These are phyloP conservation scores for Nematodospora valgi DNA, from an alignment of 805 yeast genomes.

Conservation along the genomic window DNA sequence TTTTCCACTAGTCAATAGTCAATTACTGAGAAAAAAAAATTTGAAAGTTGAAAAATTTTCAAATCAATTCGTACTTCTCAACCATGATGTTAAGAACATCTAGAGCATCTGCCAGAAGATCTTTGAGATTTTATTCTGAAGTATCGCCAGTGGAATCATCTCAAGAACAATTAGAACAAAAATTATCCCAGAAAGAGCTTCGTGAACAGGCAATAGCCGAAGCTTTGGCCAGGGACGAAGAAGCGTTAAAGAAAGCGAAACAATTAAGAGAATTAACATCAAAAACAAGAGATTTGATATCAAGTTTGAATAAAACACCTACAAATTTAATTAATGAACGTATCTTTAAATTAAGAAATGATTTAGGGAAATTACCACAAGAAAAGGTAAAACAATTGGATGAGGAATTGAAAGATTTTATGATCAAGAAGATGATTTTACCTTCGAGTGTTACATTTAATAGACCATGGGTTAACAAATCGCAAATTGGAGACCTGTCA, in stretches of 20 bases:
- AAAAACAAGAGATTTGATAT: slow-evolving; percentile 22
- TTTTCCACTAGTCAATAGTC: no score
- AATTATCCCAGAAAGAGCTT: slow-evolving; percentile 17
- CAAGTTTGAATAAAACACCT: slow-evolving; percentile 33
- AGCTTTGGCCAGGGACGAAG: slow-evolving; percentile 43
- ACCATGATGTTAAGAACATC: slow-evolving; percentile 2
- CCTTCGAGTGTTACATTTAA: slow-evolving; percentile 25
- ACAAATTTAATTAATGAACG: slow-evolving; percentile 26
- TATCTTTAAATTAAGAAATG: slow-evolving; percentile 25
- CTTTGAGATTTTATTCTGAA: neutral
- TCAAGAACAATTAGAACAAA: neutral
- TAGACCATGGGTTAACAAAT: slow-evolving; percentile 32
- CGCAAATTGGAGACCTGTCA: slow-evolving; percentile 1
- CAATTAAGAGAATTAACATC: slow-evolving; percentile 25
- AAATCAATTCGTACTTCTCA: neutral
- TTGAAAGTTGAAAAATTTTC: slow-evolving; percentile 2
- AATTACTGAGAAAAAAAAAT: slow-evolving; percentile 1
- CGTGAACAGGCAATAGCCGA: slow-evolving; percentile 42
- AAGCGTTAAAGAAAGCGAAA: slow-evolving; percentile 31
- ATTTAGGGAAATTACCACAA: slow-evolving; percentile 25
- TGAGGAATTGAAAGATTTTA: slow-evolving; percentile 37
- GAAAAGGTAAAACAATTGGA: slow-evolving; percentile 37
- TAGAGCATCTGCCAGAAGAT: neutral
- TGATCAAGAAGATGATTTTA: slow-evolving; percentile 29
- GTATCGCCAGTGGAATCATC: neutral